Evolutionary conservation across 108 stramenopile species (phyloP), one percentile per base, ranked within the genome.

Genomic region (Cyclotella sp.): DNA sequence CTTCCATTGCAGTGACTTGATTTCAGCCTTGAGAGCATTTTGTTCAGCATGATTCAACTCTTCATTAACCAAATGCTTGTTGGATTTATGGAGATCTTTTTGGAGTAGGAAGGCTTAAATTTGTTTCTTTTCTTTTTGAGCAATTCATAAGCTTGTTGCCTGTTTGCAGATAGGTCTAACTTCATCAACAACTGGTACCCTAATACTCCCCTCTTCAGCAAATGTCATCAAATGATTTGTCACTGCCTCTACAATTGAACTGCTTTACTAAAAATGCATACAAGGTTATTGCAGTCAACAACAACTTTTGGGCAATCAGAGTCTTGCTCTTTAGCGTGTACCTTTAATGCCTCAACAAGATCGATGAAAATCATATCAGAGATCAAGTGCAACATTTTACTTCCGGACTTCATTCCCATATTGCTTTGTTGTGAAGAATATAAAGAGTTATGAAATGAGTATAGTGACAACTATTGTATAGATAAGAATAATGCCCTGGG

Each of bases 91-190:
- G 22, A 66, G 43, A 42, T 45, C 64, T 66, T 47, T 27, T 3
- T 16, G 45, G 43, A 66, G 45, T 22, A 9, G 19, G 22, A 66
- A 66, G 8, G 64, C 64, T 22, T 22, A 4, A 24, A 66, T 66
- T 21, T 44, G 11, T 45, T 66, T 47, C 45, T 47, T 66, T 22
- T 66, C 64, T 19, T 22, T 24, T 16, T 21, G 4, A 9, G 64
- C 64, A 7, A 30, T 45, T 19, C 45, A 13, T 13, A 24, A 1
- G 40, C 46, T 66, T 19, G 64, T 66, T 22, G 64, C 43, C 40
- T 66, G 64, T 47, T 66, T 66, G 14, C 64, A 45, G 4, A 66
- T 24, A 26, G 64, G 64, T 22, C 64, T 15, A 0, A 19, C 40
- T 11, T 34, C 62, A 39, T 63, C 62, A 39, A 27, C 28, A 7